These are phyloP conservation scores for Zygnema cylindricum DNA, from an alignment of 139 green algal genomes.

Conservation along the genomic window DNA sequence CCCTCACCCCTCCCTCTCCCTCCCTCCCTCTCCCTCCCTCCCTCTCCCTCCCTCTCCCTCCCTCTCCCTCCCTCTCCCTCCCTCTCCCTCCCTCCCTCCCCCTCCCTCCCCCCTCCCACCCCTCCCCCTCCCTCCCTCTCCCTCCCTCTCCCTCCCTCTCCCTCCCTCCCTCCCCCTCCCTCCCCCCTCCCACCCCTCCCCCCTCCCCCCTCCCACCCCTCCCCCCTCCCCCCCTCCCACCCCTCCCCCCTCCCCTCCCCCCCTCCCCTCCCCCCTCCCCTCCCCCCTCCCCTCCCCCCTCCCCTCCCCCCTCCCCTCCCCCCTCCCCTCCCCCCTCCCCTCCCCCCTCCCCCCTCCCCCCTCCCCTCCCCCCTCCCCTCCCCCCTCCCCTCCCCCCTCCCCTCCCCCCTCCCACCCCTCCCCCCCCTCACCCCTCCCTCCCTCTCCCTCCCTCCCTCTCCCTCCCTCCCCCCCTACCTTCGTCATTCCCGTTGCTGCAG, in stretches of 20 bases:
- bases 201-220: too few species aligned
- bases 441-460: not conserved
- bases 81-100: too few species aligned
- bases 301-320: not conserved
- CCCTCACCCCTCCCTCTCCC: too few species aligned
- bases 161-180: not conserved
- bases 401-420: too few species aligned
- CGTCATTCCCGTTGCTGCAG: slow-evolving; percentile 33
- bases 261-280: slow-evolving; percentile 13
- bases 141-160: not conserved
- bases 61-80: too few species aligned
- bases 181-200: too few species aligned
- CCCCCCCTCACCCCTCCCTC: not conserved
- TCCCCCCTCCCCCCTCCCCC: not conserved
- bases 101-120: too few species aligned
- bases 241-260: not conserved
- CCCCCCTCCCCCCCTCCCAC: too few species aligned
- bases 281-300: not conserved
- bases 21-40: too few species aligned
- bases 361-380: not conserved
- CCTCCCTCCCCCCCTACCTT: not conserved
- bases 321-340: slow-evolving; percentile 4
- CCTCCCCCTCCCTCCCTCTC: too few species aligned
- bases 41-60: too few species aligned
- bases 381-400: not conserved